These are phyloP conservation scores for Eremothecium gossypii DNA, from an alignment of 1,139 yeast genomes.

Conservation along the genomic window DNA sequence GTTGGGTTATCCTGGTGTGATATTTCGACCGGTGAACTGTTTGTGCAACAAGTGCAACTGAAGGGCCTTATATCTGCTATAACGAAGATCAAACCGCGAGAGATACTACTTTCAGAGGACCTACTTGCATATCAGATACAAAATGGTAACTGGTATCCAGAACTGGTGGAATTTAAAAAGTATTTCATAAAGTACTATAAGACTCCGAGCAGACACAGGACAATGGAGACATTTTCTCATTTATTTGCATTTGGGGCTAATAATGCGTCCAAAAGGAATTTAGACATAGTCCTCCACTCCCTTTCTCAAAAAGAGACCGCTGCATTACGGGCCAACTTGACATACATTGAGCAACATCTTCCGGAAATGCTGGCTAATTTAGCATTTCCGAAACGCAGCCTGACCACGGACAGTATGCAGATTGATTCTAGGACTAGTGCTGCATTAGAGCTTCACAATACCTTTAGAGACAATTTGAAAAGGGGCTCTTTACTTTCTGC, in stretches of 20 bases:
- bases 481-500: conserved; percentile 65
- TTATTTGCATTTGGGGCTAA: conserved; percentile 23
- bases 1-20: conserved; percentile 87
- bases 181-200: conserved; percentile 51
- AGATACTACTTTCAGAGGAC: conserved; percentile 31
- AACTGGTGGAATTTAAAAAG: conserved; percentile 49
- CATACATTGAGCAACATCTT: conserved; percentile 47
- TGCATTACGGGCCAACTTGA: conserved; percentile 47
- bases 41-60: conserved; percentile 37
- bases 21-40: conserved; percentile 71
- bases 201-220: conserved; percentile 30
- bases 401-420: conserved; percentile 49
- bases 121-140: conserved; percentile 29
- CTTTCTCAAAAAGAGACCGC: conserved; percentile 40
- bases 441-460: conserved; percentile 62
- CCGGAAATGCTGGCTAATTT: conserved; percentile 44
- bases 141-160: conserved; percentile 47
- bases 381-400: conserved; percentile 42
- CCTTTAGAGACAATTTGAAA: conserved; percentile 47
- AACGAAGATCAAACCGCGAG: conserved; percentile 32
- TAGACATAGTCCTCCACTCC: conserved; percentile 19
- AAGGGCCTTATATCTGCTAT: conserved; percentile 30
- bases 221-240: conserved; percentile 28
- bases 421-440: conserved; percentile 78
- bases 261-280: conserved; percentile 20